phyloP scores from a whole-genome alignment of 2,329 filamentous ascomycete species.

The Diaporthe ilicicola region DNA sequence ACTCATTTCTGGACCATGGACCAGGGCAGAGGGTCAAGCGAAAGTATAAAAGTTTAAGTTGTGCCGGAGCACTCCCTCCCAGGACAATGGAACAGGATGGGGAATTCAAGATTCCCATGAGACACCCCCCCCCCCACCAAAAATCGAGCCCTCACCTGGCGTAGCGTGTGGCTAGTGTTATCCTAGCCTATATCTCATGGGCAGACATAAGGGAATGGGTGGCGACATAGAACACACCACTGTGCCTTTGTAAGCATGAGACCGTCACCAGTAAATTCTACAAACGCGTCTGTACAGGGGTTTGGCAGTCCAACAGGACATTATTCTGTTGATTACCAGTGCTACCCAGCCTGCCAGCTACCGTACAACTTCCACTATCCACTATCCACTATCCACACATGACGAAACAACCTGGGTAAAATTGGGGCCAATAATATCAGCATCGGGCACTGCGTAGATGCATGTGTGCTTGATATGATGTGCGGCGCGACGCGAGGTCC shows the following conservation, averaged over 20 bases:
- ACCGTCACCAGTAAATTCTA: too few species aligned
- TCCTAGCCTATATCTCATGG: too few species aligned
- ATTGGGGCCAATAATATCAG: background rate
- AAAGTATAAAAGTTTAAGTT: conserved; percentile 16
- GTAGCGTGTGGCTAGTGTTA: too few species aligned
- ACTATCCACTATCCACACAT: background rate
- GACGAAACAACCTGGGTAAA: background rate
- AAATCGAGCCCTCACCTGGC: too few species aligned
- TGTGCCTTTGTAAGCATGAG: too few species aligned
- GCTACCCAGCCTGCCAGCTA: too few species aligned
- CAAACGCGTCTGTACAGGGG: too few species aligned
- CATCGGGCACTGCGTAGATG: background rate
- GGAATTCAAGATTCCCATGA: conserved; percentile 23
- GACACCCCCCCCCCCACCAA: too few species aligned
- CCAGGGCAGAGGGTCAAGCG: conserved; percentile 11
- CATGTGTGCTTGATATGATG: background rate
- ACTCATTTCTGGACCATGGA: background rate
- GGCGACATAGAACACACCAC: too few species aligned
- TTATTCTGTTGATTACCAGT: too few species aligned
- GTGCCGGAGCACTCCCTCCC: background rate
- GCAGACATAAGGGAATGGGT: too few species aligned
- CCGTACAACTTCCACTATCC: background rate
- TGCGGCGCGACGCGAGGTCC: background rate
- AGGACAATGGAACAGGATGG: background rate
- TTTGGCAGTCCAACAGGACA: too few species aligned